phyloP scores from a whole-genome alignment of 2,329 filamentous ascomycete genomes.

The Alternaria sp. region DNA sequence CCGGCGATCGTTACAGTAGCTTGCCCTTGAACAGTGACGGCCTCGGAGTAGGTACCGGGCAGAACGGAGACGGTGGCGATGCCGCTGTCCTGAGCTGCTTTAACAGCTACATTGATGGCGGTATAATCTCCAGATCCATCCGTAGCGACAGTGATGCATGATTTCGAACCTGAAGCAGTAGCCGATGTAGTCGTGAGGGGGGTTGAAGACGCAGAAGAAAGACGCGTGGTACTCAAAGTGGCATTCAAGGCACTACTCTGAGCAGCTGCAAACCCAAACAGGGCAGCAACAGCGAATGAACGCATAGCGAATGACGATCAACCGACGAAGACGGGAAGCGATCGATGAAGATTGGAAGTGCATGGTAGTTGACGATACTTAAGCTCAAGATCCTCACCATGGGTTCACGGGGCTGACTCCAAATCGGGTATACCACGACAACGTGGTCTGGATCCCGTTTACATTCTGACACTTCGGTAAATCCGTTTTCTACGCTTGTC shows the following conservation, averaged over 20 bases:
- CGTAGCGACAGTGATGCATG: slow-evolving; percentile 55
- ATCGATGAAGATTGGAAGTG: slow-evolving; percentile 3
- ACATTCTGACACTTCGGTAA: slow-evolving; percentile 1
- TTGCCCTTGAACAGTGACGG: slow-evolving; percentile 52
- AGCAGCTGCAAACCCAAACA: slow-evolving; percentile 24
- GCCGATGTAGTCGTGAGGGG: slow-evolving; percentile 4
- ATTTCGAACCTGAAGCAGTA: slow-evolving; percentile 9
- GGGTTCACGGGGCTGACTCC: slow-evolving; percentile 12
- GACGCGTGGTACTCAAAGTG: slow-evolving; percentile 4
- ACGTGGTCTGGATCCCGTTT: slow-evolving; percentile 7
- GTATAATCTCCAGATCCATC: slow-evolving; percentile 58
- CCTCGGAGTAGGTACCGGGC: slow-evolving; percentile 57
- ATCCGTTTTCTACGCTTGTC: slow-evolving; percentile 3
- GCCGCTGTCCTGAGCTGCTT: slow-evolving; percentile 53
- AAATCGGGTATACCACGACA: slow-evolving; percentile 6
- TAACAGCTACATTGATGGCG: slow-evolving; percentile 55
- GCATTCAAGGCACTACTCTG: slow-evolving; percentile 22
- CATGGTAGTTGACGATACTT: slow-evolving; percentile 7
- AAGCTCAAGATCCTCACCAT: slow-evolving; percentile 18
- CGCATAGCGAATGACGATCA: slow-evolving; percentile 24
- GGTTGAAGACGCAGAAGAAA: slow-evolving; percentile 2
- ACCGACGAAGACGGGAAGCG: not conserved
- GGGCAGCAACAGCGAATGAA: slow-evolving; percentile 13
- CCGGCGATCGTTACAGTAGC: slow-evolving; percentile 56
- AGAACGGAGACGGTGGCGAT: slow-evolving; percentile 56